Evolutionary conservation across 306 rosid species (phyloP), one percentile per base, ranked within the genome.

Genomic region (Fragaria vesca): DNA sequence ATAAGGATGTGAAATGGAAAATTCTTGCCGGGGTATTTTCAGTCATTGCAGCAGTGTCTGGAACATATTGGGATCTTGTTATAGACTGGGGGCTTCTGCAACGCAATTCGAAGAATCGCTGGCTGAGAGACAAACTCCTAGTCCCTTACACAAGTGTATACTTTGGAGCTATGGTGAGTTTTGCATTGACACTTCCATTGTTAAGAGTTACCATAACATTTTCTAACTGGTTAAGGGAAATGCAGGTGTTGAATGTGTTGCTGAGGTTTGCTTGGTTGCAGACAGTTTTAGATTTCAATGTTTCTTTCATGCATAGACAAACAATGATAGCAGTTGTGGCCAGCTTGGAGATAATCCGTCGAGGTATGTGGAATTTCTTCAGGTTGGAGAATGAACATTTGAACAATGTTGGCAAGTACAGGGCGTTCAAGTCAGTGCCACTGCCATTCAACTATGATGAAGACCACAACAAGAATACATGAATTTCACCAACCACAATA

Each of bases 361-460:
- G 92, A 8, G 97, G 95, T 54, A 80, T 92, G 45, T 90, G 97
- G 90, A 92, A 50, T 76, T 91, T 92, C 83, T 90, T 91, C 83
- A 87, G 97, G 80, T 43, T 88, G 86, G 95, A 92, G 85, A 92
- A 90, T 72, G 97, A 90, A 84, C 97, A 92, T 78, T 77, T 90
- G 82, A 92, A 83, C 85, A 92, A 92, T 73, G 97, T 92, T 46
- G 96, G 95, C 77, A 92, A 88, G 82, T 92, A 81, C 80, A 71
- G 95, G 1, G 97, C 95, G 2, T 90, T 92, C 85, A 92, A 90
- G 77, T 84, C 96, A 2, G 90, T 92, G 71, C 95, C 97, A 6
- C 79, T 88, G 18, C 93, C 95, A 26, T 90, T 92, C 86, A 86
- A 88, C 81, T 88, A 92, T 50, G 90, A 87, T 36, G 90, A 90